Evolutionary conservation across 2,329 filamentous ascomycete species (phyloP), one percentile per base, ranked within the genome.

Genomic region (Zarea fungicola): DNA sequence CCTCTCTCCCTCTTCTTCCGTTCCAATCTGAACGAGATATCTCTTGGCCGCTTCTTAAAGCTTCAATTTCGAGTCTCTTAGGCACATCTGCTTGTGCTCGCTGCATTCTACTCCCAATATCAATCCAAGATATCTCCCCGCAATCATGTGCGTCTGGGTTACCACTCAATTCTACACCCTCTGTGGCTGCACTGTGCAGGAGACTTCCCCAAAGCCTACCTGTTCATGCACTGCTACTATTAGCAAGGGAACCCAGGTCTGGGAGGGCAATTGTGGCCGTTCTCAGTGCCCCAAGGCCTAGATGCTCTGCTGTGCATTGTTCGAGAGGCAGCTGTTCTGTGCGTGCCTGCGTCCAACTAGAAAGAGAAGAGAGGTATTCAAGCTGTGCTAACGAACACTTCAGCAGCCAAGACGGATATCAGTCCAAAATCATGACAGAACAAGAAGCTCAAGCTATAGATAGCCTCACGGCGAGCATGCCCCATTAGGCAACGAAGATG

Each of bases 81-180:
- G 16, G 19, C 9, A 4, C 14, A 18, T 34, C n/a, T 25, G 2
- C 21, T 18, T 22, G 2, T 8, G 10, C 10, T 29, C 14, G 28
- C 28, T 29, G 8, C 28, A 8, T 29, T 29, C 8, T 14, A 8
- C 28, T 29, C 25, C 40, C 35, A 22, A 7, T 18, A 4, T 18
- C 35, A 9, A 39, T 8, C 6, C 21, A 6, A 19, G 26, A 32
- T 3, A 13, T 3, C 26, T 36, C 5, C 39, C 44, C 44, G 35
- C 26, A 14, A 44, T 18, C 50, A 68, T 68, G 65, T 68, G 65
- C 54, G 45, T 58, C 54, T 68, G 65, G 63, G 55, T 56, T 25
- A 60, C 59, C 18, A 62, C 59, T 34, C 56, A 67, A 51, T 42
- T 48, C 52, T 68, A 60, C 62, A 59, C 59, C 35, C 39, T 42